Evolutionary conservation across 495 filamentous ascomycete genomes (phyloP).

Genomic region (Lasiosphaeria ovina): DNA sequence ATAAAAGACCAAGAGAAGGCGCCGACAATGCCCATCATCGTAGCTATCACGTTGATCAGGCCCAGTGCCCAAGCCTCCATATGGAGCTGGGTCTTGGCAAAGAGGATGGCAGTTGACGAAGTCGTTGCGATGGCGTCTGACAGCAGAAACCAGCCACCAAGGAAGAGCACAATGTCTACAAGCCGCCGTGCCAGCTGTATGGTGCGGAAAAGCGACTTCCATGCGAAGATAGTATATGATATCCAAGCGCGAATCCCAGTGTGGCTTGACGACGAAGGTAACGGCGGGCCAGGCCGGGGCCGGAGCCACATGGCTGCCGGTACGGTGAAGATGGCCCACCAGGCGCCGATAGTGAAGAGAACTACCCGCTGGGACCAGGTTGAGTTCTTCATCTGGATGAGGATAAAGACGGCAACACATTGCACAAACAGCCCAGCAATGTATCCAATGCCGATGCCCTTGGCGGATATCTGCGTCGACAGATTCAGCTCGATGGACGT

Average conservation of each 20-base stretch:
- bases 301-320: constrained; percentile 89
- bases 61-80: constrained; percentile 90
- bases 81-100: constrained; percentile 87
- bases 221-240: constrained; percentile 73
- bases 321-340: constrained; percentile 92
- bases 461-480: constrained; percentile 82
- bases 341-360: constrained; percentile 82
- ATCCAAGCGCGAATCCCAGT: constrained; percentile 38
- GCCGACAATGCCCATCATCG: constrained; percentile 74
- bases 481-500: constrained; percentile 68
- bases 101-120: constrained; percentile 90
- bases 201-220: constrained; percentile 81
- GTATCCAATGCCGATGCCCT: constrained; percentile 89
- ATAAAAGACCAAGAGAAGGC: constrained; percentile 87
- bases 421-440: constrained; percentile 79
- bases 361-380: constrained; percentile 78
- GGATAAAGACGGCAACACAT: constrained; percentile 68
- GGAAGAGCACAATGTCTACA: constrained; percentile 83
- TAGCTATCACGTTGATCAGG: constrained; percentile 89
- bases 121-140: constrained; percentile 94
- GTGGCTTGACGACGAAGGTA: constrained; percentile 44
- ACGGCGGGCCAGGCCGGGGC: constrained; percentile 81
- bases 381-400: constrained; percentile 66
- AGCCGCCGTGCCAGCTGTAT: constrained; percentile 73
- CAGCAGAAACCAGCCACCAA: constrained; percentile 90